phyloP scores from a whole-genome alignment of 225 moss, liverwort and hornwort species.

The Asterella californica region DNA sequence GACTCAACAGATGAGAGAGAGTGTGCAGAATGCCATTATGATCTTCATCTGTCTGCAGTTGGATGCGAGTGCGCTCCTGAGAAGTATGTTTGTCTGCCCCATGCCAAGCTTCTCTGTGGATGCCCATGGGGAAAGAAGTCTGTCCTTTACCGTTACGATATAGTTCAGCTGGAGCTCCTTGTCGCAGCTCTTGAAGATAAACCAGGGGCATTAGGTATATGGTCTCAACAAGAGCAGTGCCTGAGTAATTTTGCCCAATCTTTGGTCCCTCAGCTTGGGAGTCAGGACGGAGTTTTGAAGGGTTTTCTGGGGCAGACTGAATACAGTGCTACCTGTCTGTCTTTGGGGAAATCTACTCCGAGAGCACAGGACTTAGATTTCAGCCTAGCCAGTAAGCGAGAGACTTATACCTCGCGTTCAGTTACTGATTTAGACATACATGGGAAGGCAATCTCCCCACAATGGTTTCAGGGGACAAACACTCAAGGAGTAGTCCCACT shows the following conservation, averaged over 20 bases:
- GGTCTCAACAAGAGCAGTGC: constrained; percentile 43
- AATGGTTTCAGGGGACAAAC: constrained; percentile 4
- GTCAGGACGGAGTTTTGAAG: constrained; percentile 6
- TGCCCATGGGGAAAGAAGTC: constrained; percentile 82
- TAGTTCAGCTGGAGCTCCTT: constrained; percentile 65
- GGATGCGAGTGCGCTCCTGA: constrained; percentile 88
- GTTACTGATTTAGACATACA: constrained; percentile 6
- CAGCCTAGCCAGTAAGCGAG: constrained; percentile 13
- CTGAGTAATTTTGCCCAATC: constrained; percentile 11
- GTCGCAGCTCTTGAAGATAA: constrained; percentile 82
- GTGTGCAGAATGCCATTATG: constrained; percentile 85
- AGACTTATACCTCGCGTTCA: background rate
- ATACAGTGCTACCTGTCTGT: constrained; percentile 10
- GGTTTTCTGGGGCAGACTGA: constrained; percentile 21
- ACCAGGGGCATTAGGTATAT: constrained; percentile 59
- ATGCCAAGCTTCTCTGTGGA: constrained; percentile 72
- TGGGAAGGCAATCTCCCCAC: constrained; percentile 17
- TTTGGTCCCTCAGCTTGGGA: background rate
- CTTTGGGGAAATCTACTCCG: constrained; percentile 3
- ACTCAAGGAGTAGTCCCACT: background rate
- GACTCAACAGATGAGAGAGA: constrained; percentile 88
- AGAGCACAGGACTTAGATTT: constrained; percentile 25
- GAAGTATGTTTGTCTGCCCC: constrained; percentile 77
- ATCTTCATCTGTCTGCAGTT: constrained; percentile 88
- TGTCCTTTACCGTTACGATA: constrained; percentile 62